Conservation (phyloP, 768 basidiomycete genomes). For the Pholiota molesta region DNA sequence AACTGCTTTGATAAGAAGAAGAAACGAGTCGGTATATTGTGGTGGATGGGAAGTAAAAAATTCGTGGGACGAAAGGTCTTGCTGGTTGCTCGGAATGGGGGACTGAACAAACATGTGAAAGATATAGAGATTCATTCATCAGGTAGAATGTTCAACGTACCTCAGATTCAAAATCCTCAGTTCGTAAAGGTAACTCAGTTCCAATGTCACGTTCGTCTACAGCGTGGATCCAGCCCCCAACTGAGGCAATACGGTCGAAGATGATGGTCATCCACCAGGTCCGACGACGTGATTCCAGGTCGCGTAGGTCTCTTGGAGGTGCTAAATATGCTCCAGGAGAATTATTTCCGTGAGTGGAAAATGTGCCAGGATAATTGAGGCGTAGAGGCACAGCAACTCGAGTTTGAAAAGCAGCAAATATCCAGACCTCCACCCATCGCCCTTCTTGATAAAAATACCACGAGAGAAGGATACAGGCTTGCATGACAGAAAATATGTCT, state of each 20-base stretch:
- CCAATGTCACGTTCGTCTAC: slow-evolving; percentile 85
- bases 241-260: slow-evolving; percentile 81
- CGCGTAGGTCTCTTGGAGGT: slow-evolving; percentile 74
- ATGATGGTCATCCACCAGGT: slow-evolving; percentile 93
- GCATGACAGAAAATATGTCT: slow-evolving; percentile 86
- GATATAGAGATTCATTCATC: not conserved
- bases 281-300: slow-evolving; percentile 76
- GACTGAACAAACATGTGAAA: slow-evolving; percentile 40
- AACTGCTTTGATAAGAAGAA: slow-evolving; percentile 78
- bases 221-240: slow-evolving; percentile 86
- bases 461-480: slow-evolving; percentile 82
- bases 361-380: slow-evolving; percentile 86
- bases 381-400: slow-evolving; percentile 81
- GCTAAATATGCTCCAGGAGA: slow-evolving; percentile 82
- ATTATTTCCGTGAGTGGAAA: slow-evolving; percentile 63
- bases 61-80: slow-evolving; percentile 64
- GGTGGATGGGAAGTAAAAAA: slow-evolving; percentile 73
- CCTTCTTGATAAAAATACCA: slow-evolving; percentile 95
- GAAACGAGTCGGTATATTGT: slow-evolving; percentile 80
- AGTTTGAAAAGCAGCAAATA: slow-evolving; percentile 85
- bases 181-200: slow-evolving; percentile 79
- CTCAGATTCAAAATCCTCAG: slow-evolving; percentile 75
- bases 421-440: slow-evolving; percentile 90
- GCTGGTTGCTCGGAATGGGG: slow-evolving; percentile 71
- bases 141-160: slow-evolving; percentile 40